Base-by-base conservation (phyloP, 2,329 filamentous ascomycete genomes). In the Reticulascus tulasneorum region DNA sequence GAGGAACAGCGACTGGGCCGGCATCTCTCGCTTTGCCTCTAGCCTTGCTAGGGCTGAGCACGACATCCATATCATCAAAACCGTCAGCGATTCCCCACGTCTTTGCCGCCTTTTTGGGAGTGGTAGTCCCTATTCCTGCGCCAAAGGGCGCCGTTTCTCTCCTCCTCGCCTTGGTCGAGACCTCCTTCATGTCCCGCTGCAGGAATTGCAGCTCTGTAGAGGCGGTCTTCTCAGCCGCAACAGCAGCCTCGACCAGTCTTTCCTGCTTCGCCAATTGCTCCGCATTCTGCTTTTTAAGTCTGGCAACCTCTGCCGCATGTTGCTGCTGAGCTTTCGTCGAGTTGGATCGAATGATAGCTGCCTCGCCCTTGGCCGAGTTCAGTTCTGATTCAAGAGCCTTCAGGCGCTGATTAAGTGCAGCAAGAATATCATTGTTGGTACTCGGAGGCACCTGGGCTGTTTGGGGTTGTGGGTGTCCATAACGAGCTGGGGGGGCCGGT, bases 141-240 rank as follows among this genome's bases (percentile, higher is more conserved):
- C 46, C 34, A 29, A 38, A 38, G 42, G 50, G 46, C 46, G 48
- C 50, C 33, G 34, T 28, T 12, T 69, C 72, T 49, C 66, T 75
- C 37, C 75, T 56, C 46, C 64, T 71, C 34, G 59, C 67, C 47
- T 58, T 70, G 48, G 56, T 72, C 25, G 49, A 62, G 31, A 64
- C 80, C 47, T 87, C 82, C 24, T 71, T 73, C 47, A 86, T 62
- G 51, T 91, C 86, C 45, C 84, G 77, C 51, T 82, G 77, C 19
- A 84, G 66, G 53, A 93, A 93, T 45, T 82, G 73, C 41, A 84
- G 74, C 55, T 87, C 82, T 2, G 82, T 87, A 37, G 77, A 69
- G 32, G 77, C 75, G 40, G 71, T 77, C 48, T 81, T 77, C 40
- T 82, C 71, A 15, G 84, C 79, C 9, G 77, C 77, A 20, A 75